A percentile compares a stretch with the other conserved stretches of the same genome.
Conservation (phyloP, 805 yeast genomes). For the Candida incommunis region DNA sequence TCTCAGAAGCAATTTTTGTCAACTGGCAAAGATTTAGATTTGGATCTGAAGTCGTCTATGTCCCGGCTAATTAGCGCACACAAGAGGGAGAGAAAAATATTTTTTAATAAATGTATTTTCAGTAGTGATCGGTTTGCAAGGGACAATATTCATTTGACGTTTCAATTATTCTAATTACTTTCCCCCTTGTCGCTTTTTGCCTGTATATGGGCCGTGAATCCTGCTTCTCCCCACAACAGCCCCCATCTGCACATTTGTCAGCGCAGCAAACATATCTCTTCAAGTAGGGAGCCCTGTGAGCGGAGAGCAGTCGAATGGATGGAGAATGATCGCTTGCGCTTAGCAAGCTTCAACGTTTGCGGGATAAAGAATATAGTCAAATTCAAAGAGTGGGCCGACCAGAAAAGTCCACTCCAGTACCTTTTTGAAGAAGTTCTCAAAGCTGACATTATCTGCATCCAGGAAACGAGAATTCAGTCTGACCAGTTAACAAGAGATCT, state of each 20-base stretch:
- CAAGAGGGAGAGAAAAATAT: background rate
- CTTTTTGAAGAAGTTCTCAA: slow-evolving; percentile 29
- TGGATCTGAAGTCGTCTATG: background rate
- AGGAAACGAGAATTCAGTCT: slow-evolving; percentile 66
- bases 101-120: background rate
- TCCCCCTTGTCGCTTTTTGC: no score
- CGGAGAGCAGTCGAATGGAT: no score
- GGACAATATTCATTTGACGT: background rate
- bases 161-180: no score
- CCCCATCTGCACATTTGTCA: no score
- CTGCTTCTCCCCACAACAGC: no score
- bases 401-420: slow-evolving; percentile 22
- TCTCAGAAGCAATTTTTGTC: background rate
- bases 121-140: background rate
- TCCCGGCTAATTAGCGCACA: background rate
- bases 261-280: no score
- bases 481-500: slow-evolving; percentile 31
- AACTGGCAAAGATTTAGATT: background rate
- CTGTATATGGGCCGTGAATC: no score
- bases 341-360: slow-evolving; percentile 69
- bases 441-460: slow-evolving; percentile 74
- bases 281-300: no score
- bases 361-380: slow-evolving; percentile 70
- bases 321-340: no score
- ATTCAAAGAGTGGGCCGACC: slow-evolving; percentile 70